phyloP scores from a whole-genome alignment of 176 grass and related monocot species.

The Juncus inflexus region DNA sequence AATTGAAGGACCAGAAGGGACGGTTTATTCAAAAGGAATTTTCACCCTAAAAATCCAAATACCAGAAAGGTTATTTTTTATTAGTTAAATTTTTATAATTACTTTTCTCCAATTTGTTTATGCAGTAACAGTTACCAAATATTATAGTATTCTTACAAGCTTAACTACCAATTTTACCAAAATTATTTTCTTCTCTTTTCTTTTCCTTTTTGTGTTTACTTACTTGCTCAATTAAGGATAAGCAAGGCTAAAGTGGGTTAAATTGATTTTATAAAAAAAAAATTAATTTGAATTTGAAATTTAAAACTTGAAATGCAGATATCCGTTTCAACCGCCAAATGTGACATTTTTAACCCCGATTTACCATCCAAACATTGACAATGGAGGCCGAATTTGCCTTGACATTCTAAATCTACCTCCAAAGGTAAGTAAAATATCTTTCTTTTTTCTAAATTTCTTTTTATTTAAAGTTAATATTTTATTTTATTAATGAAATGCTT shows the following conservation, averaged over 20 bases:
- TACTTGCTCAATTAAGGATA: not conserved
- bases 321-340: conserved; percentile 89
- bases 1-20: conserved; percentile 65
- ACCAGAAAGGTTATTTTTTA: conserved; percentile 54
- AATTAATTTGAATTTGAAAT: not conserved
- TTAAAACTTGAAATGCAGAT: conserved; percentile 45
- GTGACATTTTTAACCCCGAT: conserved; percentile 87
- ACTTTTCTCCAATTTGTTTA: not conserved
- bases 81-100: conserved; percentile 8
- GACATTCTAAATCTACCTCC: conserved; percentile 95
- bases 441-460: not conserved
- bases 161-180: no score
- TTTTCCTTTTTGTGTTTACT: not conserved
- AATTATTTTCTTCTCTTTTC: not conserved
- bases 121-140: not conserved
- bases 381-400: conserved; percentile 85
- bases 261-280: not conserved
- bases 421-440: conserved; percentile 42
- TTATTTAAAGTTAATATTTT: not conserved
- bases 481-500: conserved; percentile 18
- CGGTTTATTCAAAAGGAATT: conserved; percentile 69
- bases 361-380: conserved; percentile 97
- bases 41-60: conserved; percentile 86
- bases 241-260: not conserved
- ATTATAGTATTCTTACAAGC: not conserved